Conservation (phyloP, 2,329 filamentous ascomycete species). For the Thelonectria rubi region DNA sequence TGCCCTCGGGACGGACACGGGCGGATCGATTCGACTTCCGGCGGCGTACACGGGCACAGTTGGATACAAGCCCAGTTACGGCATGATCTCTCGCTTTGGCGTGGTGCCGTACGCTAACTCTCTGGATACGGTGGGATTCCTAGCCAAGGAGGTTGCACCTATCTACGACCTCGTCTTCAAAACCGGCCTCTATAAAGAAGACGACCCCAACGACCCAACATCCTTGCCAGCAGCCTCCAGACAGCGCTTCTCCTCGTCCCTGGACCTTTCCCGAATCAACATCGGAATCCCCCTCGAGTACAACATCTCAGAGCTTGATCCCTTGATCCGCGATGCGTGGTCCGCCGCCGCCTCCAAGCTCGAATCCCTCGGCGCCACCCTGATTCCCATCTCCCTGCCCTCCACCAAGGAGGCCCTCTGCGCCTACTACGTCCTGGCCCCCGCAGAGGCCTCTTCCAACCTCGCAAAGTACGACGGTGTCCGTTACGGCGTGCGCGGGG, state of each 20-base stretch:
- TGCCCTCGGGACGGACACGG: slow-evolving; percentile 92
- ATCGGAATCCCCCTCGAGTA: slow-evolving; percentile 78
- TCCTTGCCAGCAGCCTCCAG: slow-evolving; percentile 69
- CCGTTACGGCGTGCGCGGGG: slow-evolving; percentile 77
- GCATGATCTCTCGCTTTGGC: slow-evolving; percentile 83
- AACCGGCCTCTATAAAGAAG: slow-evolving; percentile 55
- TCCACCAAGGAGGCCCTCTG: slow-evolving; percentile 86
- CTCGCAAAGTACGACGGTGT: slow-evolving; percentile 96
- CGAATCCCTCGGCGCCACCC: slow-evolving; percentile 69
- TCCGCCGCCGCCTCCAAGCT: slow-evolving; percentile 66
- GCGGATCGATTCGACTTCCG: slow-evolving; percentile 86
- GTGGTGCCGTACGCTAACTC: slow-evolving; percentile 94
- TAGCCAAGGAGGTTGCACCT: slow-evolving; percentile 64
- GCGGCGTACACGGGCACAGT: slow-evolving; percentile 86
- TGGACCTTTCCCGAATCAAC: slow-evolving; percentile 48
- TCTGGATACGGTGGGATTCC: slow-evolving; percentile 85
- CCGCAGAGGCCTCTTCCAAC: slow-evolving; percentile 95
- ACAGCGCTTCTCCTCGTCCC: slow-evolving; percentile 50
- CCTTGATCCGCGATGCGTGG: slow-evolving; percentile 77
- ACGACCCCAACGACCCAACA: slow-evolving; percentile 80
- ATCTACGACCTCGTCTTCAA: slow-evolving; percentile 65
- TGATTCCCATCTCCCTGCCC: slow-evolving; percentile 83
- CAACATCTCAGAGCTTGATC: slow-evolving; percentile 83
- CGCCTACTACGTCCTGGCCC: slow-evolving; percentile 94
- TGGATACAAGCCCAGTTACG: slow-evolving; percentile 93